Conservation (phyloP, 2,329 filamentous ascomycete species). For the Metarhizium anisopliae region DNA sequence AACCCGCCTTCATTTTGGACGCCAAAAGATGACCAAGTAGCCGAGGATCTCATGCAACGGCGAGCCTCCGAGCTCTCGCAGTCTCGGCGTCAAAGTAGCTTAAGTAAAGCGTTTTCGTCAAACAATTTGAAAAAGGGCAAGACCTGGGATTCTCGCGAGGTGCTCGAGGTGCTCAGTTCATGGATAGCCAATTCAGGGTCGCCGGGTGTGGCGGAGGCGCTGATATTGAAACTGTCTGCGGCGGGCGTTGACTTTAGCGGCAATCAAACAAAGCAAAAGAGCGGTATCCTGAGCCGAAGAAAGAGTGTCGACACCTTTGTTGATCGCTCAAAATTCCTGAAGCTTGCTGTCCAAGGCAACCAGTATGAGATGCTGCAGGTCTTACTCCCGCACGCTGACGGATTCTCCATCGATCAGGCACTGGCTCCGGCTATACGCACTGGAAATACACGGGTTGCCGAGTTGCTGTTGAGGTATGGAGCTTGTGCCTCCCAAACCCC, state of each 20-base stretch:
- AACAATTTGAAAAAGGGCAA: conserved; percentile 36
- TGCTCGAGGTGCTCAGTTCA: conserved; percentile 40
- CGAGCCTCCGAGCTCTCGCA: conserved; percentile 28
- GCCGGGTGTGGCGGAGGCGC: conserved; percentile 46
- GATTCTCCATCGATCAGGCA: conserved; percentile 38
- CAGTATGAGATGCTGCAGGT: conserved; percentile 46
- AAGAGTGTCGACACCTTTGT: conserved; percentile 39
- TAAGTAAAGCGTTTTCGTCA: conserved; percentile 30
- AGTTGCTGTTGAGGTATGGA: conserved; percentile 41
- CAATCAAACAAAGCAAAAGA: conserved; percentile 34
- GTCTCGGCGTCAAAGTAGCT: conserved; percentile 27
- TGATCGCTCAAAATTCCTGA: conserved; percentile 41
- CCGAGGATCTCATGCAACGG: conserved; percentile 45
- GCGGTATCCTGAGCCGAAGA: conserved; percentile 37
- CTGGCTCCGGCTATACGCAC: conserved; percentile 39
- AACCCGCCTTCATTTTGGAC: conserved; percentile 34
- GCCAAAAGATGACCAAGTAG: conserved; percentile 38
- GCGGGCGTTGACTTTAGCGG: conserved; percentile 44
- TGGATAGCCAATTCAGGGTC: conserved; percentile 41
- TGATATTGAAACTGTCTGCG: conserved; percentile 39
- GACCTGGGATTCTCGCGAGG: conserved; percentile 41
- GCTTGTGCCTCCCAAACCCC: conserved; percentile 37
- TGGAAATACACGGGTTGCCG: conserved; percentile 32
- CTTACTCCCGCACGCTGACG: conserved; percentile 43
- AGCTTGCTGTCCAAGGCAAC: conserved; percentile 39